These are phyloP conservation scores for Pelargonium australe DNA, from an alignment of 441 rosid genomes.

Conservation along the genomic window DNA sequence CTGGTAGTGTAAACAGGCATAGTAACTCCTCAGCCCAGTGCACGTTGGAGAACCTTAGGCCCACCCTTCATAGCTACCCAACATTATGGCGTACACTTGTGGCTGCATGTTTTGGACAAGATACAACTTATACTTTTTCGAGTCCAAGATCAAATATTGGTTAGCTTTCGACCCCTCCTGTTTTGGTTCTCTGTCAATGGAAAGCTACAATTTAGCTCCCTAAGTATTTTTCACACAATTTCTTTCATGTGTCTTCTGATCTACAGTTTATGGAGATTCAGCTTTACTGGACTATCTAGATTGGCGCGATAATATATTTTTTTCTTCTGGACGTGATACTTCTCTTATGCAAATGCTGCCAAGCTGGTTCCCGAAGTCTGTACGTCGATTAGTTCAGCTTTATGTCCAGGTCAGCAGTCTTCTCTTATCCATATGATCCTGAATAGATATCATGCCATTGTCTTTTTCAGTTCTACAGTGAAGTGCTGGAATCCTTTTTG, in stretches of 20 bases:
- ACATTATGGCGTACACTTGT: conserved; percentile 80
- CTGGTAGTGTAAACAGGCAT: conserved; percentile 76
- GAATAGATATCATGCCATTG: conserved; percentile 4
- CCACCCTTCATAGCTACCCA: conserved; percentile 75
- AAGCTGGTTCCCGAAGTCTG: conserved; percentile 93
- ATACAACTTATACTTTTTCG: conserved; percentile 47
- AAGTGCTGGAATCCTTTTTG: background rate
- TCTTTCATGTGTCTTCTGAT: conserved; percentile 22
- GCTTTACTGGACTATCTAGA: conserved; percentile 72
- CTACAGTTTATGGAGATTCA: conserved; percentile 36
- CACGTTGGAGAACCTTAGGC: conserved; percentile 83
- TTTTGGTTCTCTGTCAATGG: conserved; percentile 13
- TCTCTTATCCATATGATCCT: conserved; percentile 15
- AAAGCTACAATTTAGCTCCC: conserved; percentile 11
- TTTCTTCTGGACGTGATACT: conserved; percentile 83
- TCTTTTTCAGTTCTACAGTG: background rate
- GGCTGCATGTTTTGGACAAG: conserved; percentile 70
- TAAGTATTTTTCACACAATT: conserved; percentile 14
- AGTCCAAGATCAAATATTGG: conserved; percentile 58
- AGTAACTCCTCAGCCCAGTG: conserved; percentile 79
- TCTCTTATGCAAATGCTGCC: conserved; percentile 97
- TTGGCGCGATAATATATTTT: conserved; percentile 93
- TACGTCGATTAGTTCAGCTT: conserved; percentile 88
- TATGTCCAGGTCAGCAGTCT: conserved; percentile 66
- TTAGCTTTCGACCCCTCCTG: conserved; percentile 30